Base-by-base conservation (phyloP, 495 filamentous ascomycete species). In the Penicillium chermesinum region DNA sequence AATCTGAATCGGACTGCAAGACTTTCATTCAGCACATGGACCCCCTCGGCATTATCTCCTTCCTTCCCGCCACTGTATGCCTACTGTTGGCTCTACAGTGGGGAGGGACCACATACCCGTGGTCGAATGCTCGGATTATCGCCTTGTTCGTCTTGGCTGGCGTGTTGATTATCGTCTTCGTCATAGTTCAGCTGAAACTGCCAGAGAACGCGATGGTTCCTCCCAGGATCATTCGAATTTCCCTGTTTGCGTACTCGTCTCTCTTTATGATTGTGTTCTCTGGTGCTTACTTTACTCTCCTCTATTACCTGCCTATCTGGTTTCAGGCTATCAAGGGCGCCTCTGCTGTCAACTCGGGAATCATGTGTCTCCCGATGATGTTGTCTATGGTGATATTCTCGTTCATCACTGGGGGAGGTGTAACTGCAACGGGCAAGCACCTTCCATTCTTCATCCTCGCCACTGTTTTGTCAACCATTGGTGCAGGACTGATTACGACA, bases 71-170 rank as follows among this genome's bases (percentile, higher is more conserved):
- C 6, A 41, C 66, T 0, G 43, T 71, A 36, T 65, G 59, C 49
- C 66, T 52, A 36, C 18, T 70, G 18, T 61, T 73, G 10, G 71
- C 65, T 2, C 51, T 75, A 18, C 63, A 71, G 51, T 72, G 56
- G 52, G 71, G 66, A 22, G 71, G 71, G 12, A 39, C 39, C 1
- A 57, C 48, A 2, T 57, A 65, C 25, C 2, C 57, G 7, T 75
- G 71, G 71, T 44, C 37, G 4, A 44, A 52, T 5, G 27, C 33
- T 2, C n/a, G n/a, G n/a, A 61, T 72, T 10, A 57, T 75, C 8
- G 69, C 64, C 10, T 19, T 25, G 32, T 37, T 73, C 0, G 35
- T 46, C 7, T 22, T 18, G 5, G 4, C 2, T 17, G 3, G 30
- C 2, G 17, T 44, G n/a, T 13, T 20, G 13, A 4, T 44, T 14